Percentiles rank a stretch among this genome's conserved stretches.
Evolutionary conservation across 305 asterid genomes (phyloP).

Genomic region (Rubia occidens): DNA sequence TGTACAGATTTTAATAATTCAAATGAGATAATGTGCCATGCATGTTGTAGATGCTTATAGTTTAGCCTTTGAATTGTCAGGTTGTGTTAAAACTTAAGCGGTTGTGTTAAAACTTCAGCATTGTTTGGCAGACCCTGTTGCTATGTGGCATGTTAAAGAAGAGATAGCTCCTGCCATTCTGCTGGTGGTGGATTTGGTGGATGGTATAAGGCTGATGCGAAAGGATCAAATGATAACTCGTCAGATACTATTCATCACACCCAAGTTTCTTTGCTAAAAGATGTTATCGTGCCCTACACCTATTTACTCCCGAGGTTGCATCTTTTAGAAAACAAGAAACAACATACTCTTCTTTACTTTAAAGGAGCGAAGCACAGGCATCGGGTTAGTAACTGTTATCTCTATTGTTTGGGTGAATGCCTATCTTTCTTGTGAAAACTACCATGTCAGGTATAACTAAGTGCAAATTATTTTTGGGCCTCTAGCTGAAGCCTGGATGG

Average conservation of each 20-base stretch:
- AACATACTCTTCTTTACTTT: slow-evolving; percentile 69
- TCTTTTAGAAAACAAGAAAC: slow-evolving; percentile 43
- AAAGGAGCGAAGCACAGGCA: slow-evolving; percentile 96
- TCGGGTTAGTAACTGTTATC: slow-evolving; percentile 47
- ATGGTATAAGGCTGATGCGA: slow-evolving; percentile 67
- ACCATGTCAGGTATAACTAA: not conserved
- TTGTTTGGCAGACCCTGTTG: slow-evolving; percentile 99
- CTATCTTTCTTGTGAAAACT: not conserved
- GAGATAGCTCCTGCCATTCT: slow-evolving; percentile 83
- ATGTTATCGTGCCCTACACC: slow-evolving; percentile 82
- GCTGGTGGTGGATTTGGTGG: slow-evolving; percentile 94
- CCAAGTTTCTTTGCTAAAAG: slow-evolving; percentile 81
- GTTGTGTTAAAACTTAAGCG: slow-evolving; percentile 86
- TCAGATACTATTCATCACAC: slow-evolving; percentile 64
- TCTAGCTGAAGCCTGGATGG: not conserved
- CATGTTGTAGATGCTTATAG: slow-evolving; percentile 48
- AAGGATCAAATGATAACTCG: slow-evolving; percentile 40
- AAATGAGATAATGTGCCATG: slow-evolving; percentile 11
- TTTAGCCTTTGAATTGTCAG: slow-evolving; percentile 68
- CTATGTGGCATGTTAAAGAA: slow-evolving; percentile 86
- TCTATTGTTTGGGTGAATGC: slow-evolving; percentile 1
- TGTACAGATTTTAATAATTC: not conserved
- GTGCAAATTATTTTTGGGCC: not conserved
- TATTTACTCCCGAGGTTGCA: slow-evolving; percentile 72
- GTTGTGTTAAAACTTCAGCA: too few species aligned